Evolutionary conservation across 2,329 filamentous ascomycete species (phyloP).

Genomic region (Aspergillus eucalypticola): DNA sequence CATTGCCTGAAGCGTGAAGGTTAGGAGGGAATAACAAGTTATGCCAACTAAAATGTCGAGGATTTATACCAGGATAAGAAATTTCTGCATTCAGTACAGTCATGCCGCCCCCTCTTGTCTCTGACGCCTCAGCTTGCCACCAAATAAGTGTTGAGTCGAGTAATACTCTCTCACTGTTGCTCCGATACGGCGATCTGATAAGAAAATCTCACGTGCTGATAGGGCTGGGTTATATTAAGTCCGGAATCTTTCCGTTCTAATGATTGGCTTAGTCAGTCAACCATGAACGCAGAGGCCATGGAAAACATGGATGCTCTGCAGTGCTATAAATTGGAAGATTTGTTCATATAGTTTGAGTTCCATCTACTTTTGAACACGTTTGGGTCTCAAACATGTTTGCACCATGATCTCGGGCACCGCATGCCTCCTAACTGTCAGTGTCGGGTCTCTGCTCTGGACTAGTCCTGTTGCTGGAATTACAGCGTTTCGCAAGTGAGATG

Average conservation of each 20-base stretch:
- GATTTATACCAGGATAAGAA: constrained; percentile 16
- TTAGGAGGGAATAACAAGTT: constrained; percentile 2
- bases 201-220: constrained; percentile 21
- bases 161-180: not conserved
- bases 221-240: not conserved
- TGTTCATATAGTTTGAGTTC: too few species aligned
- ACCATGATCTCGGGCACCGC: too few species aligned
- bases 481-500: too few species aligned
- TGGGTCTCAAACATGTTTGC: too few species aligned
- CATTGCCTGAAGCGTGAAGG: constrained; percentile 18
- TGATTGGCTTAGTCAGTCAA: not conserved
- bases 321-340: too few species aligned
- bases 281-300: too few species aligned
- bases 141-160: constrained; percentile 2
- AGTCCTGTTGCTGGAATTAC: too few species aligned
- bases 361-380: too few species aligned
- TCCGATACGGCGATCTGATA: constrained; percentile 12
- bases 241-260: not conserved
- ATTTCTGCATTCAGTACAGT: constrained; percentile 14
- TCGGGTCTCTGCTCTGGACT: too few species aligned
- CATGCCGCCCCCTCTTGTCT: constrained; percentile 18
- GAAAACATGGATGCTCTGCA: too few species aligned
- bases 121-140: constrained; percentile 4
- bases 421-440: too few species aligned
- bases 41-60: not conserved